Evolutionary conservation across 140 eudicot genomes (phyloP), one percentile per base, ranked within the genome.

Genomic region (Oenanthe javanica): DNA sequence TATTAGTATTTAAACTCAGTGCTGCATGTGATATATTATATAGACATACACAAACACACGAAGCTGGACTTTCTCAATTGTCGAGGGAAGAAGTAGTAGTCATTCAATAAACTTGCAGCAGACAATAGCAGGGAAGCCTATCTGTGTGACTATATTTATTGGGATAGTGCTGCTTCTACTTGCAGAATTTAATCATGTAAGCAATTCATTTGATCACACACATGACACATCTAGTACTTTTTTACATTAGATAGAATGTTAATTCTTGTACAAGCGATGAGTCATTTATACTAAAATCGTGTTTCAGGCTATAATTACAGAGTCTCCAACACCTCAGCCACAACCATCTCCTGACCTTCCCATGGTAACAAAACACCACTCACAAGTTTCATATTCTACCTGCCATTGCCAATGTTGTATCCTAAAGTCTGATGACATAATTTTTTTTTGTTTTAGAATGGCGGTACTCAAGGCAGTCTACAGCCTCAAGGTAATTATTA

Each of bases 291-390:
- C 69, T 61, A n/a, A 21, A 61, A 61, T 10, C 3, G 36, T 27
- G 46, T 75, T 67, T 57, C 84, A 84, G 87, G 87, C 82, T 49
- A 48, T 69, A n/a, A 49, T 77, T 2, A 77, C 52, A 2, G 84
- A 76, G 80, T 40, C 85, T 12, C 87, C 87, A 14, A 79, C 85
- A 77, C 87, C 87, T 77, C 85, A 85, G 85, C 55, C 66, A 21
- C 9, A 55, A 55, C 64, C 25, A 19, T 19, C 25, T 18, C 25
- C n/a, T 21, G 64, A 18, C 54, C 54, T 54, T 55, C 67, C 67
- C 67, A 21, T 49, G 16, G 14, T 13, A 50, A 46, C 19, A 0
- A 13, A 51, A 51, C 57, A 51, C 19, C 57, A 40, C 38, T 16
- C 8, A 10, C 47, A 71, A 1, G 18, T 38, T 70, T 16, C 9